Base-by-base conservation (phyloP, 1,284 basidiomycete species). In the Boletus sp. region DNA sequence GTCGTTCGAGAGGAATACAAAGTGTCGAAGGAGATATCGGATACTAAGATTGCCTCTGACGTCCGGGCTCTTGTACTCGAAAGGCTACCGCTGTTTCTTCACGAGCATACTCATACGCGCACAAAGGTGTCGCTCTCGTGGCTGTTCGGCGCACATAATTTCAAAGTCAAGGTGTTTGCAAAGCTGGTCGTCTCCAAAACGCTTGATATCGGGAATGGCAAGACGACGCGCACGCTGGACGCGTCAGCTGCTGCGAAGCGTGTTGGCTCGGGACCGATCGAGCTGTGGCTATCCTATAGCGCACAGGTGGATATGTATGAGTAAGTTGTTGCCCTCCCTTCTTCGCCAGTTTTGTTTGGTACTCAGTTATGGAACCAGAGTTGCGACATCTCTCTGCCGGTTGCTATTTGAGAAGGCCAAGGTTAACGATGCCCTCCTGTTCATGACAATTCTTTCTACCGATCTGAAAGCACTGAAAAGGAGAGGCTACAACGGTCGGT, bases 381-480 rank as follows among this genome's bases (percentile, higher is more conserved):
- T 94, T 16, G 85, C 92, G 0, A 83, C 81, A 0, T 84, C 87
- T 0, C 71, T 96, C 26, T 91, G 88, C 64, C 80, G 82, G 8
- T 64, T 88, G 4, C 67, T 95, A 17, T 87, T 95, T 52, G 78
- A 84, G 42, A 76, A 79, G 2, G 82, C 82, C 3, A 87, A 87
- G 60, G 79, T 82, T 8, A 90, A 91, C 57, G 93, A 96, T 61
- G 80, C 87, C 0, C 70, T 98, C 8, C 67, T 98, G 12, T 88
- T 96, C 60, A 91, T 91, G 82, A 95, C 92, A 0, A 91, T 99
- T 39, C 76, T 99, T 10, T 91, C 91, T 0, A 96, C 94, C 0
- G 89, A 94, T 50, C 71, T 98, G 38, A 78, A 82, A 53, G 84
- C 90, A 2, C 71, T 99, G 46, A 88, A 86, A 64, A 76, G 94